Percentiles rank a stretch among this genome's conserved stretches.
Evolutionary conservation across 2,329 filamentous ascomycete genomes (phyloP).

Genomic region (Fusarium gaditjirri): DNA sequence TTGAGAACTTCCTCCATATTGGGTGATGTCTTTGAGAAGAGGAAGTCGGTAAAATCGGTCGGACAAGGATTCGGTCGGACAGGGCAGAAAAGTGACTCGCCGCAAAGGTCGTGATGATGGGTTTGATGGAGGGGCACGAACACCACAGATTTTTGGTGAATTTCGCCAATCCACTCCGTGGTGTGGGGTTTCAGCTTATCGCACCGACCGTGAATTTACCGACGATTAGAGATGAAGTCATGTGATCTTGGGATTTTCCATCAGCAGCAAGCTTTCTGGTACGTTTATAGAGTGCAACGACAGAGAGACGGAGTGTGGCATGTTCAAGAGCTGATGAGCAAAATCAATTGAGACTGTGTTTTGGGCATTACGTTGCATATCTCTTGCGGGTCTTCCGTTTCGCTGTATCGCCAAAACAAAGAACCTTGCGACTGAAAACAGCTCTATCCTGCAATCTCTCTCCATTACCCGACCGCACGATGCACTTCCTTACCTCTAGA

Average conservation of each 20-base stretch:
- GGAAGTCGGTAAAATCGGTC: slow-evolving; percentile 19
- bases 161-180: slow-evolving; percentile 54
- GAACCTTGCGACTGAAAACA: neutral
- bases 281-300: slow-evolving; percentile 23
- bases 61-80: slow-evolving; percentile 20
- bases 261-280: slow-evolving; percentile 34
- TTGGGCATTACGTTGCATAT: neutral
- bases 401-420: neutral
- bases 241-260: slow-evolving; percentile 52
- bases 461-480: slow-evolving; percentile 27
- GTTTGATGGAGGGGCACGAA: slow-evolving; percentile 51
- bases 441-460: slow-evolving; percentile 1
- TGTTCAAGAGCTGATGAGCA: neutral
- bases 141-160: slow-evolving; percentile 52
- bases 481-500: slow-evolving; percentile 44
- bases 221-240: slow-evolving; percentile 46
- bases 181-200: slow-evolving; percentile 47
- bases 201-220: slow-evolving; percentile 50
- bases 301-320: slow-evolving; percentile 13
- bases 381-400: neutral
- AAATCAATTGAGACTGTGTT: slow-evolving; percentile 20
- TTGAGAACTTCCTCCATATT: slow-evolving; percentile 57
- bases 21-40: slow-evolving; percentile 25
- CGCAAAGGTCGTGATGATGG: slow-evolving; percentile 40
- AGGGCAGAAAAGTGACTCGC: slow-evolving; percentile 43